Evolutionary conservation across 148 eudicot species (phyloP).

Genomic region (Chenopodium album): DNA sequence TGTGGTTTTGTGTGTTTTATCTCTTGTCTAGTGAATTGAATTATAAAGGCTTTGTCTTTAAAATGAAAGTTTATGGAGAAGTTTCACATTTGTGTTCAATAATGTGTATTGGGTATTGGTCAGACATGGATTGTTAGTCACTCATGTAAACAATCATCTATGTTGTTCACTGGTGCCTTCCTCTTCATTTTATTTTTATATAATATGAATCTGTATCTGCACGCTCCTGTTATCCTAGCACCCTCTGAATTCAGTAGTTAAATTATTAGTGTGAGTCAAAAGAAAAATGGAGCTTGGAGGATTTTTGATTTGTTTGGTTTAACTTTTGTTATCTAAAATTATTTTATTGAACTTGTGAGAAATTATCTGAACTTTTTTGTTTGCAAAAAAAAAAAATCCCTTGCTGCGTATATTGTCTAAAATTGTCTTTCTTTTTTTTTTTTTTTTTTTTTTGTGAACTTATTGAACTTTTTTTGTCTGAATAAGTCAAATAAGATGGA

Average conservation of each 20-base stretch:
- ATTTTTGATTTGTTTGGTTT: neutral
- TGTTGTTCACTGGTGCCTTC: neutral
- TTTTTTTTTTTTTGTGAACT: too few species aligned
- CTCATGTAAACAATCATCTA: neutral
- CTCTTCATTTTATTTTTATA: neutral
- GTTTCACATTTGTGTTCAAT: slow-evolving; percentile 6
- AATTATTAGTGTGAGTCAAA: neutral
- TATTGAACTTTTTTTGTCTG: too few species aligned
- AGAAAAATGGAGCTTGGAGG: neutral
- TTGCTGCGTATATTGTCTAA: too few species aligned
- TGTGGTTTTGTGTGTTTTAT: neutral
- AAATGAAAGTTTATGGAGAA: neutral
- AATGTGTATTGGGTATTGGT: neutral
- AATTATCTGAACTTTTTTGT: too few species aligned
- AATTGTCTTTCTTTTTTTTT: too few species aligned
- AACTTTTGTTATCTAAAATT: too few species aligned
- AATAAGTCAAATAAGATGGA: too few species aligned
- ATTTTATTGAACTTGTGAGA: too few species aligned
- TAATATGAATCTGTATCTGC: neutral
- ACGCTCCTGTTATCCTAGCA: neutral
- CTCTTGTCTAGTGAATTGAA: neutral
- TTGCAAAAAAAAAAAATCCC: too few species aligned
- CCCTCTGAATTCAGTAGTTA: neutral
- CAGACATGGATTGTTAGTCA: neutral
- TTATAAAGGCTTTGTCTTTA: neutral